Base-by-base conservation (phyloP, 805 yeast species). In the Metschnikowia cubensis region DNA sequence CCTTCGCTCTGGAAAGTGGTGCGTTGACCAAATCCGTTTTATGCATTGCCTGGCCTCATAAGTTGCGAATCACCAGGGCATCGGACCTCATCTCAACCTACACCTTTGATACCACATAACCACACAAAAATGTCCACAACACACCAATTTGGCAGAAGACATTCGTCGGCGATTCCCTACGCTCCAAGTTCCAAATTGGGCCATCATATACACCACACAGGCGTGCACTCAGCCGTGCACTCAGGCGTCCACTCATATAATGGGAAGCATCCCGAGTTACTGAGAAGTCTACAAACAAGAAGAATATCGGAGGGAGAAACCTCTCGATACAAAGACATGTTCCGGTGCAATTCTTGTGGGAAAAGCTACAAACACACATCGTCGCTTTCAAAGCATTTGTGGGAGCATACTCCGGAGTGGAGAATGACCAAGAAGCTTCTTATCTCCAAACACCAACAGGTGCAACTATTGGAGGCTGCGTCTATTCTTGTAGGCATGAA, bases 341-440 rank as follows among this genome's bases (percentile, higher is more conserved):
- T 89, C 55, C 84, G 84, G 60, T 89, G 96, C 71, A 95, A 89
- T 66, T 89, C 94, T 3, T 89, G 96, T 60, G 96, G 96, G 3
- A 89, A 89, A 66, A 95, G 94, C 20, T 89, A 89, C 65, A 89
- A 88, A 64, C 96, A 89, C 69, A 85, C 89, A 5, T 83, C 90
- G 0, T 84, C 91, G n/a, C 75, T 88, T 52, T 94, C 95, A 2
- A 88, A 88, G 66, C 96, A 88, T 68, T 69, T 89, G 36, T 89
- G 96, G 96, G 96, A 89, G 63, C 96, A 89, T 65, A 89, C 96
- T 0, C 96, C 96, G 0, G 96, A 89, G 63, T 89, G 96, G 96
- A 87, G 83, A 60, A 84, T 85, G 64, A 89, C 96, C 3, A 85
- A 87, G 57, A 87, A 86, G 64, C 71, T 89, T 48, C 72, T 85